Conservation (phyloP, 305 asterid genomes). For the Ilex paraguariensis region DNA sequence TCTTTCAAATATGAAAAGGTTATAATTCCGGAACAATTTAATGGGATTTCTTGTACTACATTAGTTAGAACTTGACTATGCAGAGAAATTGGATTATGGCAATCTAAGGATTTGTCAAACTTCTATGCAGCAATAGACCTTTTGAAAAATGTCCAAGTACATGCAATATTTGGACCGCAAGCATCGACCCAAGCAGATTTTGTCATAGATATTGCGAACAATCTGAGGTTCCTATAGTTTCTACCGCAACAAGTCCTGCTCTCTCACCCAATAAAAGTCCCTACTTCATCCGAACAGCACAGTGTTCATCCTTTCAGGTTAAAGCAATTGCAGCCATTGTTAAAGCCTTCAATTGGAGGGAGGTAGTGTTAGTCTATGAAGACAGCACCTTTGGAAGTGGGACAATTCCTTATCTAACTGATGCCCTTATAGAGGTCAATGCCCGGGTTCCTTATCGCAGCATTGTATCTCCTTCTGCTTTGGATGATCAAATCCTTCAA, state of each 20-base stretch:
- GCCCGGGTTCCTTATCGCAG: constrained; percentile 24
- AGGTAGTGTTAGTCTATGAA: constrained; percentile 36
- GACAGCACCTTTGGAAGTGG: constrained; percentile 36
- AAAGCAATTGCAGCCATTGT: constrained; percentile 42
- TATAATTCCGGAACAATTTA: neutral
- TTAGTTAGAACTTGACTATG: neutral
- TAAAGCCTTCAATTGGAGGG: constrained; percentile 35
- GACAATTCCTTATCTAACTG: constrained; percentile 31
- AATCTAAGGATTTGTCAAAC: neutral
- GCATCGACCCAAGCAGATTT: constrained; percentile 37
- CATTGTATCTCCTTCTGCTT: constrained; percentile 31
- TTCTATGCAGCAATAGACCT: constrained; percentile 48
- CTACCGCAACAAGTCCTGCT: constrained; percentile 44
- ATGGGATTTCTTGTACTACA: neutral
- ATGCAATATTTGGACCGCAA: constrained; percentile 49
- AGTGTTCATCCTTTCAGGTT: constrained; percentile 33
- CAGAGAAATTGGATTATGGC: no score
- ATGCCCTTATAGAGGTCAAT: constrained; percentile 19
- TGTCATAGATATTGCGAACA: constrained; percentile 32
- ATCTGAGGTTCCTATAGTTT: constrained; percentile 41
- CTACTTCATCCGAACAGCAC: constrained; percentile 38
- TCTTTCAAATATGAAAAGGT: no score
- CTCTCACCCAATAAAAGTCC: constrained; percentile 36
- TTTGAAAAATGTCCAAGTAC: constrained; percentile 29
- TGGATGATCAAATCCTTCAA: constrained; percentile 27